Percentiles rank a stretch among this genome's conserved stretches.
These are phyloP conservation scores for Fusarium brachygibbosum DNA, from an alignment of 2,329 filamentous ascomycete species.

Conservation along the genomic window DNA sequence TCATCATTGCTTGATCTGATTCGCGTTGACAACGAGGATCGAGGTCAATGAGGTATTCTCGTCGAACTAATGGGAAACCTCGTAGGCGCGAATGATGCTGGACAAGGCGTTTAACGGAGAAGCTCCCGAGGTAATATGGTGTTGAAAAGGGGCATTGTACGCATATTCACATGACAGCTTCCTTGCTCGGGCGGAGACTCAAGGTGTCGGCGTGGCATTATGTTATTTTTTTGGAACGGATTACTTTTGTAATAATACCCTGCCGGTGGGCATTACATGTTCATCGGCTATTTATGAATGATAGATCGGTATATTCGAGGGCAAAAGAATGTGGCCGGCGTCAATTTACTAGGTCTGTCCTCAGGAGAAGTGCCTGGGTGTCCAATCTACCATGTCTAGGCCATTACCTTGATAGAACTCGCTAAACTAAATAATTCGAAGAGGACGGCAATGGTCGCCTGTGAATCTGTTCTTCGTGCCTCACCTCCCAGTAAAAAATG, in stretches of 20 bases:
- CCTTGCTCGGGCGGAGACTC: conserved; percentile 33
- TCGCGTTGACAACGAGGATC: conserved; percentile 48
- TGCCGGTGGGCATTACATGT: conserved; percentile 42
- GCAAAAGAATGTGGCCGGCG: background rate
- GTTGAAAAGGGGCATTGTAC: conserved; percentile 13
- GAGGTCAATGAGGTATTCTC: conserved; percentile 38
- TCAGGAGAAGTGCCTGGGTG: background rate
- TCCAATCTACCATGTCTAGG: background rate
- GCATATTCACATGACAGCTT: conserved; percentile 13
- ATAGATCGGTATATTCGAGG: conserved; percentile 19
- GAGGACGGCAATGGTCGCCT: background rate
- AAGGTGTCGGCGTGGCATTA: conserved; percentile 25
- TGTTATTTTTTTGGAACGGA: conserved; percentile 30
- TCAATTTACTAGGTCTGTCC: background rate
- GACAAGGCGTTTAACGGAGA: conserved; percentile 28
- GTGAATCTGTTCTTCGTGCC: background rate
- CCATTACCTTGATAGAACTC: background rate
- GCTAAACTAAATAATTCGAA: background rate
- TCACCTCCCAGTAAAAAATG: background rate
- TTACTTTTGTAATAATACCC: conserved; percentile 48
- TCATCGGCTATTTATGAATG: conserved; percentile 36
- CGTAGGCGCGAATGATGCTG: conserved; percentile 21
- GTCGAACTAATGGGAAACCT: conserved; percentile 22
- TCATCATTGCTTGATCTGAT: conserved; percentile 58
- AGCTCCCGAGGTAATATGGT: conserved; percentile 3